Evolutionary conservation across 2,329 filamentous ascomycete species (phyloP), one percentile per base, ranked within the genome.

Genomic region (Huntiella savannae): DNA sequence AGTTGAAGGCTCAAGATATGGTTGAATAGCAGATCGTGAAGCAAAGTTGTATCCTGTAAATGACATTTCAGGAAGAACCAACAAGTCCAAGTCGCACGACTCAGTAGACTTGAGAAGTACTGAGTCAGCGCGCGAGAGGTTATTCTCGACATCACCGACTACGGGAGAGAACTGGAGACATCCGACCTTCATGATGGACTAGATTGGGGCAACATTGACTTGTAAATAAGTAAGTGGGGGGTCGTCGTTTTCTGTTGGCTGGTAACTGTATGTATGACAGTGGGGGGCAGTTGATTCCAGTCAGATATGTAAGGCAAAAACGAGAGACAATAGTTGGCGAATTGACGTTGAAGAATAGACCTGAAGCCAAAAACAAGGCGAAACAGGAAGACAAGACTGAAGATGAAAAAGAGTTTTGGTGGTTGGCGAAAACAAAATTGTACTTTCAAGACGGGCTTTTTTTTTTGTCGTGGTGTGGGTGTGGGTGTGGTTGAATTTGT

Each of bases 41-140:
- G 71, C 69, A 63, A 87, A 88, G 57, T 86, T 86, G 63, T 87
- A 91, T 28, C 83, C 79, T 48, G 75, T 70, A 56, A 88, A 85
- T 1, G 82, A 79, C 58, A 88, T 63, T 57, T 88, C 83, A 0
- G 83, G 82, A 0, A 88, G 62, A 0, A 88, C 73, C 0, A 91
- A 64, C 28, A 87, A 66, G 55, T 85, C 79, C 12, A 48, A 28
- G 12, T 45, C 39, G 16, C 43, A 37, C n/a, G 37, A 19, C 13
- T 50, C 49, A 7, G 49, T 16, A 16, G 47, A 40, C 36, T 50
- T 50, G 1, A 87, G 40, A 8, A 88, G 62, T 3, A 87, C 66
- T 0, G 67, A 60, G 52, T 86, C 75, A 50, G 82, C 82, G 13
- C 70, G 70, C 52, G 70, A 71, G 40, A 87, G 65, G 53, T 88